A percentile compares a stretch with the other conserved stretches of the same genome.
Conservation (phyloP, 2,329 filamentous ascomycete genomes). For the Fusarium avenaceum region DNA sequence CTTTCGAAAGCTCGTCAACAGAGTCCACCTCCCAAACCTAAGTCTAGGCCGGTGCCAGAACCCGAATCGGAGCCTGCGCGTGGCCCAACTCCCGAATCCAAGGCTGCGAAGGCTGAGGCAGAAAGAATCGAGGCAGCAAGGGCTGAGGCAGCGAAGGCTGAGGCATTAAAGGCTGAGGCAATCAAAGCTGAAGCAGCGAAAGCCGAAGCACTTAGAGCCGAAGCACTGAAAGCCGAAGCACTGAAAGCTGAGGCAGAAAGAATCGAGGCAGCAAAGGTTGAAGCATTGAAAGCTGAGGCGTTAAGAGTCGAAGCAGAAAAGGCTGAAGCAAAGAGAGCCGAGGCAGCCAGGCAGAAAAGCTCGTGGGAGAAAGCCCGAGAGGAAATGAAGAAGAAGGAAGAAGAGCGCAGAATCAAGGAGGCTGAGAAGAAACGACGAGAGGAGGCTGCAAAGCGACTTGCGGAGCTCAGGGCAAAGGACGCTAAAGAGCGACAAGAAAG, state of each 20-base stretch:
- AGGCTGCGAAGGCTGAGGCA: background rate
- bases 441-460: conserved; percentile 66
- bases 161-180: background rate
- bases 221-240: background rate
- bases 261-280: background rate
- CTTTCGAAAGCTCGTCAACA: conserved; percentile 38
- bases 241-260: background rate
- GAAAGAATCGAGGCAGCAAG: conserved; percentile 48
- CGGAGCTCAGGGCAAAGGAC: conserved; percentile 69
- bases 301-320: background rate
- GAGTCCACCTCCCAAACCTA: conserved; percentile 41
- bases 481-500: conserved; percentile 61
- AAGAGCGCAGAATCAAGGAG: conserved; percentile 72
- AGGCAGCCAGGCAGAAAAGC: conserved; percentile 57
- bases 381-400: conserved; percentile 73
- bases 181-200: conserved; percentile 2
- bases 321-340: conserved; percentile 30
- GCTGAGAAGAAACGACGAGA: conserved; percentile 72
- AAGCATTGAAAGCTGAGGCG: background rate
- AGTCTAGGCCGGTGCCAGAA: conserved; percentile 24
- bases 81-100: background rate
- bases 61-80: background rate
- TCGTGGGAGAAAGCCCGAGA: conserved; percentile 79
- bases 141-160: background rate
- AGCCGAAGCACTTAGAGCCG: background rate